Base-by-base conservation (phyloP, 305 asterid species). In the Fraxinus greggii region DNA sequence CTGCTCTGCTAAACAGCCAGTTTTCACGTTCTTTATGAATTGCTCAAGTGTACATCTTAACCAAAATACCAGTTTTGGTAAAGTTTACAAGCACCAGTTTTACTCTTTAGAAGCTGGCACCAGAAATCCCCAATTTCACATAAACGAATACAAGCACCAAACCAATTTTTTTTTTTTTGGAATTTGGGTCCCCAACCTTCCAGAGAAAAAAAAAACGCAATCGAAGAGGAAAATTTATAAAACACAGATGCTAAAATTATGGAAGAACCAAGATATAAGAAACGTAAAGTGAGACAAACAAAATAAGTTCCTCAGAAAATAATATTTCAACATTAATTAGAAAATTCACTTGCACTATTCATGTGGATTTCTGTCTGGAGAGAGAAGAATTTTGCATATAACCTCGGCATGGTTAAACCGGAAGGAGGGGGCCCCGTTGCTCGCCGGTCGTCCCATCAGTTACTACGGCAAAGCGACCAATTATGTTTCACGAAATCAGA, bases 351-450 rank as follows among this genome's bases (percentile, higher is more conserved):
- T 28, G 21, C 29, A 42, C 21, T 32, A 31, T 54, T 10, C 79
- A 21, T 13, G 26, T 7, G 42, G 23, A 12, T 36, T 1, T 79
- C 38, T 10, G 15, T 17, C 69, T 15, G 61, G 61, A 63, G 32
- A 72, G 75, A 54, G 77, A 54, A 63, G 61, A 7, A 72, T 79
- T 72, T 10, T 5, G 80, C 63, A 45, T 75, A 26, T 51, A 51
- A 94, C 99, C 99, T 95, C 99, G 74, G 88, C 69, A n/a, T 92
- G 83, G 83, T 91, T 95, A 42, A 95, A 95, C 75, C 99, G 98
- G 92, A 95, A 94, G 72, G 97, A 87, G 56, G 98, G 98, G 38
- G 92, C 97, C 83, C 99, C 99, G 76, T 94, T 91, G 90, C 94
- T 92, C 78, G 98, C 97, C 77, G 96, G 97, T 69, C 99, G 91